phyloP scores from a whole-genome alignment of 106 monocot genomes.

The Gastrodia elata region DNA sequence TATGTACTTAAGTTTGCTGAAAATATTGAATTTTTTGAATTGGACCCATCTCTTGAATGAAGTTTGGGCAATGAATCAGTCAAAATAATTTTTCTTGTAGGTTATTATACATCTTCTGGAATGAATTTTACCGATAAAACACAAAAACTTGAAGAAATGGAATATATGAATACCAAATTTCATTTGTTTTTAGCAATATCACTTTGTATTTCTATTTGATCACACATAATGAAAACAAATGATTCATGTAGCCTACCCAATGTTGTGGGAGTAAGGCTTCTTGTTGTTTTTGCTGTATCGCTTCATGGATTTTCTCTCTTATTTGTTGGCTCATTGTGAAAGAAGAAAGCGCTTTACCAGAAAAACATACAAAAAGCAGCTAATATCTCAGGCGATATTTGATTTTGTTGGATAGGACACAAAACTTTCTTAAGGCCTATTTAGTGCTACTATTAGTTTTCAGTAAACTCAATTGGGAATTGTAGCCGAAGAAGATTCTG shows the following conservation, averaged over 20 bases:
- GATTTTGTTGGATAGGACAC: background rate
- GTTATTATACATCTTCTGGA: background rate
- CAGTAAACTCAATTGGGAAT: no score
- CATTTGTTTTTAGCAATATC: background rate
- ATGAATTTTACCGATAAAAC: background rate
- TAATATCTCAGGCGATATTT: no score
- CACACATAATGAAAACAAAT: no score
- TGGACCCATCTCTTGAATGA: background rate
- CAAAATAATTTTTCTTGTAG: background rate
- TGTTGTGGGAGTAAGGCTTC: no score
- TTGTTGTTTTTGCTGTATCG: no score
- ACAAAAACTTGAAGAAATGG: background rate
- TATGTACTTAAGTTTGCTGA: background rate
- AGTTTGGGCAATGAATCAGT: background rate
- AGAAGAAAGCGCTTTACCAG: background rate
- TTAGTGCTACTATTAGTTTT: no score
- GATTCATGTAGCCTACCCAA: no score
- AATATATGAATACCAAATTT: background rate
- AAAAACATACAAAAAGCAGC: background rate
- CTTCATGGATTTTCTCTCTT: background rate
- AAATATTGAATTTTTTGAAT: background rate
- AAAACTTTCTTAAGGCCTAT: no score
- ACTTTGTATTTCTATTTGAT: no score
- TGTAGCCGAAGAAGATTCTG: no score
- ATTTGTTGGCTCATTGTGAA: constrained; percentile 1